These are phyloP conservation scores for Rhodotorula diobovata DNA, from an alignment of 768 basidiomycete genomes.

Conservation along the genomic window DNA sequence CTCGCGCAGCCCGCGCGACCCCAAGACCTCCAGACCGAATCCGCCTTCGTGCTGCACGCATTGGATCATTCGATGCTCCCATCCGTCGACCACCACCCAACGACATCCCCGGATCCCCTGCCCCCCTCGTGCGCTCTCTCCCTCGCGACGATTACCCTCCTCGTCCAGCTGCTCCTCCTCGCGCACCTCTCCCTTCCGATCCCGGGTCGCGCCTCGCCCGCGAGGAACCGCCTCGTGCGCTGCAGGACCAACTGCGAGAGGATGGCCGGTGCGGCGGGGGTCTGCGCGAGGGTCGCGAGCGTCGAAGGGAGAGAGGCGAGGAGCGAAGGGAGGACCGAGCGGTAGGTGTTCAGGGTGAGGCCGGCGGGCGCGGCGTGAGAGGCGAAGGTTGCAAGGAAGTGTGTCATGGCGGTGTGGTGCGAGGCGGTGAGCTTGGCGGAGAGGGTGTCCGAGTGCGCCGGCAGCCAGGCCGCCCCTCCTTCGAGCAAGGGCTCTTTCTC, in stretches of 20 bases:
- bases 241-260: conserved; percentile 4
- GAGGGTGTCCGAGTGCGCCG: neutral
- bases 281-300: neutral
- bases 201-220: neutral
- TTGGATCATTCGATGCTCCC: neutral
- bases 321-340: neutral
- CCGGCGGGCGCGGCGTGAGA: neutral
- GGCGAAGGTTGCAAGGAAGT: neutral
- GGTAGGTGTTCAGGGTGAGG: neutral
- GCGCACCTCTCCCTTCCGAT: neutral
- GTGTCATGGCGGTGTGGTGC: neutral
- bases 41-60: neutral
- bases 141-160: neutral
- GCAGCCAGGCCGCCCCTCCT: too few relatives aligned
- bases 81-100: conserved; percentile 1
- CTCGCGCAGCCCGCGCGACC: too few relatives aligned
- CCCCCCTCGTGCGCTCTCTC: neutral
- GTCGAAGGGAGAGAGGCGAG: neutral
- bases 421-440: neutral
- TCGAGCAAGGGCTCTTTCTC: too few relatives aligned
- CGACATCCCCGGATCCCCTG: neutral
- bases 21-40: too few relatives aligned
- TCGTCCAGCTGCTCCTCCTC: conserved; percentile 1
- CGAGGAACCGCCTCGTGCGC: neutral
- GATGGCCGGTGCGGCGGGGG: neutral